These are phyloP conservation scores for Blastocystis sp. DNA, from an alignment of 352 stramenopile species.

Conservation along the genomic window DNA sequence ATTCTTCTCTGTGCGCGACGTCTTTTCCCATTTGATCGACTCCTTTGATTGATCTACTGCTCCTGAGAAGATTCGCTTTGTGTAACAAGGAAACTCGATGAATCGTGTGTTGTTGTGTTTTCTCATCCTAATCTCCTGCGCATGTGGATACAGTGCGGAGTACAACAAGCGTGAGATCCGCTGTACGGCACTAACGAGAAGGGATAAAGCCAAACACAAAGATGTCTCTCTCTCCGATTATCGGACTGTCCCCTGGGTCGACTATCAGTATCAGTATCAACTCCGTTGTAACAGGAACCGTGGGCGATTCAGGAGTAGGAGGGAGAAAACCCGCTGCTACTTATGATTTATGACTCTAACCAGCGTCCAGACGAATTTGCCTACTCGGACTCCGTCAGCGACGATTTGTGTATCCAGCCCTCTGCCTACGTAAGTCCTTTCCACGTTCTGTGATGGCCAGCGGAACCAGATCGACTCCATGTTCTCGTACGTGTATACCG, in stretches of 20 bases:
- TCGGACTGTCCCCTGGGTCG: slow-evolving; percentile 21
- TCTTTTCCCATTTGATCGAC: background rate
- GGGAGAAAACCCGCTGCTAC: slow-evolving; percentile 39
- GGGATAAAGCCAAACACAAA: background rate
- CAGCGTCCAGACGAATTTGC: slow-evolving; percentile 54
- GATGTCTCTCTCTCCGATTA: slow-evolving; percentile 37
- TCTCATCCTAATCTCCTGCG: slow-evolving; percentile 72
- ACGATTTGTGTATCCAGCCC: slow-evolving; percentile 42
- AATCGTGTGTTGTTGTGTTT: background rate
- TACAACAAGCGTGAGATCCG: slow-evolving; percentile 20
- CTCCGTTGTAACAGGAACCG: background rate
- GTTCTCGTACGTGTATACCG: slow-evolving; percentile 15
- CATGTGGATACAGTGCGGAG: slow-evolving; percentile 71
- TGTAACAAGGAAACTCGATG: background rate
- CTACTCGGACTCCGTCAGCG: slow-evolving; percentile 34
- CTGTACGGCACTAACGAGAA: background rate
- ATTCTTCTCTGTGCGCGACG: background rate
- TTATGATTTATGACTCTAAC: slow-evolving; percentile 62
- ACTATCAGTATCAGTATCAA: slow-evolving; percentile 17
- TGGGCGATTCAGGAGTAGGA: background rate
- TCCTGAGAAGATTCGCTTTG: background rate
- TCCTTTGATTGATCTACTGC: background rate
- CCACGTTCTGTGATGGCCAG: background rate
- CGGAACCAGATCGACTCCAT: slow-evolving; percentile 4
- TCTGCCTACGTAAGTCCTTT: slow-evolving; percentile 33